Evolutionary conservation across 2,329 filamentous ascomycete species (phyloP).

Genomic region (Colletotrichum sidae): DNA sequence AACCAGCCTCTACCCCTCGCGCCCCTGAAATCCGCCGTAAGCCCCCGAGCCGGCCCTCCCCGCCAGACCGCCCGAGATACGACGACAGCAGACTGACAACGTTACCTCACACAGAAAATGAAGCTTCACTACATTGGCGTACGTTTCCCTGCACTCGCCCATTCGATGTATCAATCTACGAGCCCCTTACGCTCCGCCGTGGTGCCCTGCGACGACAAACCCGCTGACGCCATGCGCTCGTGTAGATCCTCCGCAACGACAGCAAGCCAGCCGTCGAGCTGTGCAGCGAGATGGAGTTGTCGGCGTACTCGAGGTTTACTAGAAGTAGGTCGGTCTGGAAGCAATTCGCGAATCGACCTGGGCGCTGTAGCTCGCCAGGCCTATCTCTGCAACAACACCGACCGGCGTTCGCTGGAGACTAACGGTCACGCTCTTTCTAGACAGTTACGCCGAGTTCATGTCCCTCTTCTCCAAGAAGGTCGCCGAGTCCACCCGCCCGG

Average conservation of each 20-base stretch:
- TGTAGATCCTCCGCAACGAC: constrained; percentile 84
- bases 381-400: constrained; percentile 24
- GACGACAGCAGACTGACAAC: constrained; percentile 18
- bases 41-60: constrained; percentile 15
- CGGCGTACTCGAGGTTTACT: constrained; percentile 84
- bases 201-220: constrained; percentile 11
- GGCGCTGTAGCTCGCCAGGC: too few species aligned
- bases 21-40: constrained; percentile 31
- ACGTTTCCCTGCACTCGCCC: constrained; percentile 52
- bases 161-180: background rate
- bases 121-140: constrained; percentile 91
- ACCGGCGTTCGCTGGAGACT: background rate
- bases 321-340: constrained; percentile 63
- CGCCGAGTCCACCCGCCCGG: constrained; percentile 85
- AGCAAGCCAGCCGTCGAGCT: constrained; percentile 81
- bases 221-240: constrained; percentile 16
- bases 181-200: background rate
- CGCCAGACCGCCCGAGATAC: constrained; percentile 21
- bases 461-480: constrained; percentile 88
- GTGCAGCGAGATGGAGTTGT: constrained; percentile 80
- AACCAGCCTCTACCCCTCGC: background rate
- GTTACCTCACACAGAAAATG: constrained; percentile 64
- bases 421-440: constrained; percentile 8
- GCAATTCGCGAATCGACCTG: background rate
- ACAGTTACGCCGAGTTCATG: constrained; percentile 69